These are phyloP conservation scores for Aristolochia fimbriata DNA, from an alignment of 164 flowering plant species.

Conservation along the genomic window DNA sequence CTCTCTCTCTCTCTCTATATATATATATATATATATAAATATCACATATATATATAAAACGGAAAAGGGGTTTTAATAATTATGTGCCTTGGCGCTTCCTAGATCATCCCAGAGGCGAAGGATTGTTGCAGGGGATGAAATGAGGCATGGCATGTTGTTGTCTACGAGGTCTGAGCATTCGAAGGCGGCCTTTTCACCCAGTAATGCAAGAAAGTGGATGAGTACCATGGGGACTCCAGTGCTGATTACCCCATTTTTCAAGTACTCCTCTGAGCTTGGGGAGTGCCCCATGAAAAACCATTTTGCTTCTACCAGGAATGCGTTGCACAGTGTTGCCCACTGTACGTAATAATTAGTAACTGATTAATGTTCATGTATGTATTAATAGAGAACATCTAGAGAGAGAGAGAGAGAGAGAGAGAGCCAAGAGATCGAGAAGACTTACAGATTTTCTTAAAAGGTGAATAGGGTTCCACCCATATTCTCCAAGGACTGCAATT, in stretches of 20 bases:
- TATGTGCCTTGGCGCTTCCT: neutral
- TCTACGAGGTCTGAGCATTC: neutral
- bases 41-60: too few species aligned
- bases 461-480: constrained; percentile 34
- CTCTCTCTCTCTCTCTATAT: too few species aligned
- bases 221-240: neutral
- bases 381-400: too few species aligned
- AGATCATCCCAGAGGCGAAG: neutral
- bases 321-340: neutral
- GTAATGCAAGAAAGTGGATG: neutral
- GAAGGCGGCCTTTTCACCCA: neutral
- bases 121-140: neutral
- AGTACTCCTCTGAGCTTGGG: neutral
- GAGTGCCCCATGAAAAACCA: neutral
- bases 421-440: too few species aligned
- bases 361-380: too few species aligned
- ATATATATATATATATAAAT: too few species aligned
- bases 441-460: constrained; percentile 26
- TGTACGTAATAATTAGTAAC: neutral
- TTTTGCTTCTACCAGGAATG: neutral
- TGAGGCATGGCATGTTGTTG: neutral
- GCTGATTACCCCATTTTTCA: neutral
- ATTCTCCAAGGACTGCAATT: constrained; percentile 9
- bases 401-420: too few species aligned
- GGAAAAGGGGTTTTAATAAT: too few species aligned